phyloP scores from a whole-genome alignment of 2,329 filamentous ascomycete species.

The Neurospora crassa region DNA sequence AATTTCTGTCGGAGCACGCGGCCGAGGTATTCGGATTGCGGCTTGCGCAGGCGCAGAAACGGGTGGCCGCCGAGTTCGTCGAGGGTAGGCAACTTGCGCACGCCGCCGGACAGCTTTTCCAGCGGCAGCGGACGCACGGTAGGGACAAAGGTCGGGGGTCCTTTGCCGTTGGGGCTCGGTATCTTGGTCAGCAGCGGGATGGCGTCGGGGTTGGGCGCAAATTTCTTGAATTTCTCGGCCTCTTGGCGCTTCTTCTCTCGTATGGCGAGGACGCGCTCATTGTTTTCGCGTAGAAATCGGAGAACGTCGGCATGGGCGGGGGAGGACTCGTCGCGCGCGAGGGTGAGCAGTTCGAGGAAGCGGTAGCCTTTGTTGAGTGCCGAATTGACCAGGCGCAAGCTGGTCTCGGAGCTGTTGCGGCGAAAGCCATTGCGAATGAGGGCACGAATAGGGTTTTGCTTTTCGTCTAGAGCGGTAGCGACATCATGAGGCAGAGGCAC shows the following conservation, averaged over 20 bases:
- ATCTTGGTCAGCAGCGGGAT: slow-evolving; percentile 24
- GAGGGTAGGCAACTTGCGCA: slow-evolving; percentile 49
- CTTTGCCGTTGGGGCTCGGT: slow-evolving; percentile 18
- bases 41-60: slow-evolving; percentile 58
- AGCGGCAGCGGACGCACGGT: slow-evolving; percentile 38
- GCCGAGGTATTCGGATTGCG: slow-evolving; percentile 51
- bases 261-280: slow-evolving; percentile 16
- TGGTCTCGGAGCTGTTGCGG: slow-evolving; percentile 48
- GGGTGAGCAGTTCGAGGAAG: slow-evolving; percentile 32
- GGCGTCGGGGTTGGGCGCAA: slow-evolving; percentile 13
- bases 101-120: slow-evolving; percentile 35
- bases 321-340: slow-evolving; percentile 27
- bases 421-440: slow-evolving; percentile 54
- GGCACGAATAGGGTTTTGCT: slow-evolving; percentile 39
- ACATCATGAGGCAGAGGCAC: slow-evolving; percentile 44
- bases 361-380: slow-evolving; percentile 59
- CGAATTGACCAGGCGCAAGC: slow-evolving; percentile 48
- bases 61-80: slow-evolving; percentile 44
- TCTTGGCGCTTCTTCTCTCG: not conserved
- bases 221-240: not conserved
- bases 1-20: slow-evolving; percentile 46
- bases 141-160: slow-evolving; percentile 37
- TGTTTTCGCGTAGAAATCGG: slow-evolving; percentile 26
- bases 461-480: slow-evolving; percentile 19
- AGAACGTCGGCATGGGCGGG: slow-evolving; percentile 30